These are phyloP conservation scores for Eucalyptus dawsonii DNA, from an alignment of 345 rosid genomes.

Conservation along the genomic window DNA sequence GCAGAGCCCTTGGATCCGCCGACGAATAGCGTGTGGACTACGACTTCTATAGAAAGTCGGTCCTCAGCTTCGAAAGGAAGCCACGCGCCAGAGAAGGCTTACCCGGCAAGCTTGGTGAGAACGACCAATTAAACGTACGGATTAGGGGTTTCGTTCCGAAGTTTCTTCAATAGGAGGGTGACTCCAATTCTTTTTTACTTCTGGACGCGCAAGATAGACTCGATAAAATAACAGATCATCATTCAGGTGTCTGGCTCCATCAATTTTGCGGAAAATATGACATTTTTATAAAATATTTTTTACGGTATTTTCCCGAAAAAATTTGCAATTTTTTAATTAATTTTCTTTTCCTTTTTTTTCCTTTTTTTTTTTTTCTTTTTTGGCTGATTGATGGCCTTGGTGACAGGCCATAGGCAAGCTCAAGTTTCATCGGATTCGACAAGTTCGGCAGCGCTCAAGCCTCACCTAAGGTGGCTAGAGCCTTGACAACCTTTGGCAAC, in stretches of 20 bases:
- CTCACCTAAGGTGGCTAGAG: no score
- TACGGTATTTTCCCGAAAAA: no score
- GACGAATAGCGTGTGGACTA: not conserved
- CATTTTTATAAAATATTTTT: no score
- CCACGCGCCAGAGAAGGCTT: not conserved
- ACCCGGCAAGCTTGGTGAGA: not conserved
- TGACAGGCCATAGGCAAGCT: no score
- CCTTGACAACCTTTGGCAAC: no score
- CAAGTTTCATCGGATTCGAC: accelerated
- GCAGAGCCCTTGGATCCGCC: not conserved
- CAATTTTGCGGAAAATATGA: no score
- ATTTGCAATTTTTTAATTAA: no score
- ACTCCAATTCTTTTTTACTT: not conserved
- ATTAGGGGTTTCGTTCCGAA: not conserved
- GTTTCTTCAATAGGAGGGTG: not conserved
- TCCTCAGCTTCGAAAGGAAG: not conserved
- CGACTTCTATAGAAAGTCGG: not conserved
- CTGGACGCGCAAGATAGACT: not conserved
- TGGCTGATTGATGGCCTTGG: accelerated
- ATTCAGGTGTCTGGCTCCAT: not conserved
- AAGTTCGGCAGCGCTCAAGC: accelerated
- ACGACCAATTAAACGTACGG: not conserved
- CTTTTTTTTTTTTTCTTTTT: no score
- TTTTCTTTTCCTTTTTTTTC: no score
- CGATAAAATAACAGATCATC: not conserved